Base-by-base conservation (phyloP, 805 yeast genomes). In the Saccharomycodes ludwigii region DNA sequence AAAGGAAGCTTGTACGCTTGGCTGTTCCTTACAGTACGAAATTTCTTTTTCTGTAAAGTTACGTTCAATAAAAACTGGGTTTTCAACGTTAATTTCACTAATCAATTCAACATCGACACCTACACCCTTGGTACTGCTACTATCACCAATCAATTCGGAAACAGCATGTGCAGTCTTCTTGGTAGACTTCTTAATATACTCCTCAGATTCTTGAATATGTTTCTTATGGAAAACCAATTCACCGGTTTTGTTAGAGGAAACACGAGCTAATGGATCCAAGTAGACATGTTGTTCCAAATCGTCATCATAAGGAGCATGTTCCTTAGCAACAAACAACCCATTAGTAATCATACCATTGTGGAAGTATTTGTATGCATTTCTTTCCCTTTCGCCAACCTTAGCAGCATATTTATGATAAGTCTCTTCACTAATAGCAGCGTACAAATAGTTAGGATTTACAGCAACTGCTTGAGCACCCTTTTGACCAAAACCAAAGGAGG, bases 401-500 rank as follows among this genome's bases (percentile, higher is more conserved):
- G 54, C 50, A 38, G 66, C 71, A 58, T 91, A 91, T 12, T 65
- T 62, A 43, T 73, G 74, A 61, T 84, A 93, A 41, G 78, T 70
- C 24, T 62, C 54, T 59, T 72, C 70, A 52, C 76, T 77, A 52
- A 91, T 68, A 21, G 83, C 75, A 39, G 93, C 93, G 56, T 63
- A 84, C 61, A 93, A 68, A 72, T 85, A 91, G 61, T 88, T 95
- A 39, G 96, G 81, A 64, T 88, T 93, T 41, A 91, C 69, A 35
- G 76, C 80, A 56, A 91, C 62, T 29, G 95, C 95, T 60, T 85
- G 94, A 35, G 85, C 98, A 65, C 99, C 99, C 71, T 91, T 91
- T 67, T 91, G 99, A 57, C 99, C 99, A 58, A 91, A 91, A 59
- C 99, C 99, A 58, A 91, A 91, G 2, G 99, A 91, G 5, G 97